phyloP scores from a whole-genome alignment of 176 grass and related monocot species.

The Themeda triandra region DNA sequence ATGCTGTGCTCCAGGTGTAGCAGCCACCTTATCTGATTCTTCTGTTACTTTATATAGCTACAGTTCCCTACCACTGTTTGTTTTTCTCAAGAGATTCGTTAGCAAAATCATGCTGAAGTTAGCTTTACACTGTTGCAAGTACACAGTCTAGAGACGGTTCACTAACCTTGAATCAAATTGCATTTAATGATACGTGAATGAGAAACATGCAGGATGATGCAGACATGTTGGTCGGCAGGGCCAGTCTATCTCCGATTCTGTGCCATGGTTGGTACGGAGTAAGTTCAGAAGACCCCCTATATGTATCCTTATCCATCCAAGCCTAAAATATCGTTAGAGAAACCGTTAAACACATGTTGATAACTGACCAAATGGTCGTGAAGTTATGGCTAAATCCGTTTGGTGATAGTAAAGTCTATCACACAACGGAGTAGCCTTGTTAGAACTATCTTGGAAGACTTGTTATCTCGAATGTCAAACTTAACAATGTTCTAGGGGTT shows the following conservation, averaged over 20 bases:
- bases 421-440: background rate
- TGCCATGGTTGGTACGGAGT: background rate
- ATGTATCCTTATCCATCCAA: background rate
- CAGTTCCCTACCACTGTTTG: background rate
- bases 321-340: background rate
- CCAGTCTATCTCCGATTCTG: background rate
- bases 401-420: background rate
- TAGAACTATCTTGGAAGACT: background rate
- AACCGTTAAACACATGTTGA: background rate
- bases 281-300: background rate
- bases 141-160: background rate
- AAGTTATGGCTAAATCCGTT: background rate
- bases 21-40: background rate
- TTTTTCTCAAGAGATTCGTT: background rate
- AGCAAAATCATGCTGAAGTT: background rate
- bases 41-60: background rate
- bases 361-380: background rate
- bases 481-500: background rate
- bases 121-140: background rate
- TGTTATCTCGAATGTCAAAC: background rate
- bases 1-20: background rate
- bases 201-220: background rate
- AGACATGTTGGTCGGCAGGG: background rate
- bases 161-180: background rate
- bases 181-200: background rate